Percentiles rank a stretch among this genome's conserved stretches.
Evolutionary conservation across 2,329 filamentous ascomycete species (phyloP).

Genomic region (Huntiella bhutanensis): DNA sequence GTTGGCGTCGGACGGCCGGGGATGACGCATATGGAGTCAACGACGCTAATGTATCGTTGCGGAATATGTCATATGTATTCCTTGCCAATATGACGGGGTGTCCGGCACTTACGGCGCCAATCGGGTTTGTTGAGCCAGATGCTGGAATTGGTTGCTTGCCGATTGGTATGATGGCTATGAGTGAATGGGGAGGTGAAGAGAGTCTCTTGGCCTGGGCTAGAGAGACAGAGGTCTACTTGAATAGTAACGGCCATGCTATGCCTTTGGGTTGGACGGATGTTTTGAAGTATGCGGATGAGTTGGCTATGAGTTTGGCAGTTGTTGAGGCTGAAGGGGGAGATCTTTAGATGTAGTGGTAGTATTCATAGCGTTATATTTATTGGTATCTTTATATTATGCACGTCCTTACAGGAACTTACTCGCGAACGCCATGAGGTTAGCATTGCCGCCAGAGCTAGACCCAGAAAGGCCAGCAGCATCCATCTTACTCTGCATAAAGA

Average conservation of each 20-base stretch:
- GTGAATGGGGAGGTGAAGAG: slow-evolving; percentile 49
- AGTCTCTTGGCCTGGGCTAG: slow-evolving; percentile 39
- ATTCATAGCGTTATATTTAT: background rate
- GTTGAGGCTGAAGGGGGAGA: background rate
- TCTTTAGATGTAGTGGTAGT: background rate
- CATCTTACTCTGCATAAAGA: slow-evolving; percentile 59
- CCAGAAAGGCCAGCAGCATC: slow-evolving; percentile 13
- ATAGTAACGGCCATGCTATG: slow-evolving; percentile 29
- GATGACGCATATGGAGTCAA: slow-evolving; percentile 53
- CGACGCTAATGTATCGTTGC: slow-evolving; percentile 54
- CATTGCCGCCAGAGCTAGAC: slow-evolving; percentile 24
- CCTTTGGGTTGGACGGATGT: slow-evolving; percentile 42
- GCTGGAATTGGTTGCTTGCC: slow-evolving; percentile 40
- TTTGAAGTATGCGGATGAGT: slow-evolving; percentile 19
- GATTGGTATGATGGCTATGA: slow-evolving; percentile 43
- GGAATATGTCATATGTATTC: slow-evolving; percentile 72
- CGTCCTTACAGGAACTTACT: slow-evolving; percentile 25
- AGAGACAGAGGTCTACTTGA: slow-evolving; percentile 37
- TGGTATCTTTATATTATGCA: background rate
- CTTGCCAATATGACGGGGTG: slow-evolving; percentile 66
- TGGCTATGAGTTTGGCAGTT: background rate
- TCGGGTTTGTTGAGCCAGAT: slow-evolving; percentile 46
- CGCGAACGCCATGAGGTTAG: slow-evolving; percentile 26
- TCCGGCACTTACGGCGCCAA: slow-evolving; percentile 55
- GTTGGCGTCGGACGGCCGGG: slow-evolving; percentile 44